Base-by-base conservation (phyloP, 164 flowering plant genomes). In the Annona squamosa region DNA sequence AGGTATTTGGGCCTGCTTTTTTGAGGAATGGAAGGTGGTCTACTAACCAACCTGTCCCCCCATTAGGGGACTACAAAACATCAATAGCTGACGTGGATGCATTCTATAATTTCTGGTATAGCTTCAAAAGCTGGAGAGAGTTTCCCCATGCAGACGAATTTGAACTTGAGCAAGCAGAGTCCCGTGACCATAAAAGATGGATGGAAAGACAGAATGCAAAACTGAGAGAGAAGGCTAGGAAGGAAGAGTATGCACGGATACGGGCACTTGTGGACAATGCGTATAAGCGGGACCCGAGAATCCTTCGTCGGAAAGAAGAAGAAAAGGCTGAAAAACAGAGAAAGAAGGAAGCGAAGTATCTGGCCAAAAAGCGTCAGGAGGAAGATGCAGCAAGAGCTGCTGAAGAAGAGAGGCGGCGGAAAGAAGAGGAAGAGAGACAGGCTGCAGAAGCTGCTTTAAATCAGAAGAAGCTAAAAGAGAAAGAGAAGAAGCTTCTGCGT, bases 201-300 rank as follows among this genome's bases (percentile, higher is more conserved):
- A 92, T 94, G 97, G 98, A 94, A 79, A 87, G 97, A 79, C 97
- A 94, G 82, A 94, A 94, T 81, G 89, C 93, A 5, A 94, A 94
- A 73, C 91, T 90, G 46, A 63, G 90, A 16, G 98, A 92, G 77
- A 92, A 88, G 79, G 93, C 97, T 5, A 88, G 95, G 81, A 94
- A 92, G 83, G 97, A 92, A 80, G 98, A 94, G 64, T 81, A 84
- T 82, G 85, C 84, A 6, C 84, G 98, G 17, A 69, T 94, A 45
- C 92, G 98, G 16, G 4, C 87, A 41, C 97, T 94, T 71, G 91
- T 94, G 68, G 97, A 94, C 82, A 91, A 85, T 86, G 94, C 98
- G 0, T 92, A 92, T 71, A 94, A 79, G 82, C 81, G 86, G 84
- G 98, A 94, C 75, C 98, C 95, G 10, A 82, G 98, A 78, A 86